Percentiles rank a stretch among this genome's conserved stretches.
phyloP scores from a whole-genome alignment of 2,329 filamentous ascomycete genomes.

The Colletotrichum truncatum region DNA sequence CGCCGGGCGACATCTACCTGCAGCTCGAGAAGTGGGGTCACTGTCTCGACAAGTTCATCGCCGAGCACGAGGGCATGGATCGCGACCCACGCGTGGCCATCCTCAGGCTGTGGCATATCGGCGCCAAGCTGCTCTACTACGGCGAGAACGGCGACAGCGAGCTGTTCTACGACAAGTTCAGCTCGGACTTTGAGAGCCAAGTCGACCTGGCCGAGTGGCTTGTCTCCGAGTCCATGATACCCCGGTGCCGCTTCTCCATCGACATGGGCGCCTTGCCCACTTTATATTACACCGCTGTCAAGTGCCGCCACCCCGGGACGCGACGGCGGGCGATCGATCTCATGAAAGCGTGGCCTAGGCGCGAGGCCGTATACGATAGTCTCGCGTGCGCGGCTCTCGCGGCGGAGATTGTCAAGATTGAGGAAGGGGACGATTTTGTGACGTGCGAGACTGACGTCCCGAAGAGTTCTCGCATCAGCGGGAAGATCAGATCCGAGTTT shows the following conservation, averaged over 20 bases:
- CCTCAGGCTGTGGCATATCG: neutral
- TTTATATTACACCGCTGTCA: conserved; percentile 5
- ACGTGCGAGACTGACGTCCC: neutral
- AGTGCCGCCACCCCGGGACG: neutral
- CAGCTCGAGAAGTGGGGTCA: neutral
- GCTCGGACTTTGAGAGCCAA: neutral
- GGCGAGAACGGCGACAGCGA: neutral
- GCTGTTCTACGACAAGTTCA: neutral
- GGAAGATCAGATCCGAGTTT: neutral
- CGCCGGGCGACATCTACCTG: neutral
- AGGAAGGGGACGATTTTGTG: conserved; percentile 3
- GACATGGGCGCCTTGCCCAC: conserved; percentile 4
- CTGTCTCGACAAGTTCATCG: neutral
- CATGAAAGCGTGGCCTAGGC: neutral
- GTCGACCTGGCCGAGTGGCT: neutral
- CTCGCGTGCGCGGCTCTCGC: neutral
- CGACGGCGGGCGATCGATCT: neutral
- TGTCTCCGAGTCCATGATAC: neutral
- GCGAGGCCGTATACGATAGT: conserved; percentile 3
- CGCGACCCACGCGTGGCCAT: neutral
- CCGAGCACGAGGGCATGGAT: neutral
- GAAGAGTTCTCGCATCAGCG: neutral
- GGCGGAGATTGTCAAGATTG: neutral
- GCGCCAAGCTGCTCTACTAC: neutral
- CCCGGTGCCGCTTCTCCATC: neutral